Base-by-base conservation (phyloP, 495 filamentous ascomycete genomes). In the Hypoxylon intermedium region DNA sequence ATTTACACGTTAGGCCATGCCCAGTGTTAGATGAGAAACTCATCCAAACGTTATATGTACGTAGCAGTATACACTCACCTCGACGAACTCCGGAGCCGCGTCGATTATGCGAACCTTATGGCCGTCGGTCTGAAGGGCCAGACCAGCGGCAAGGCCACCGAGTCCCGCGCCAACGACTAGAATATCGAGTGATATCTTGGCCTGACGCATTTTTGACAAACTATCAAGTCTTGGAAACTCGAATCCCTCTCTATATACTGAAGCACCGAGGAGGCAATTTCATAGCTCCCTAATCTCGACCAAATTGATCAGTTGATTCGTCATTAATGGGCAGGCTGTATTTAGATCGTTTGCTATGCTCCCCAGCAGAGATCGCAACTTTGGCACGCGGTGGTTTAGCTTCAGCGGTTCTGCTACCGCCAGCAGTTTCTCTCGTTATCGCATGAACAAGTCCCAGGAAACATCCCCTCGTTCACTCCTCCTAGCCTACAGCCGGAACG, bases 131-230 rank as follows among this genome's bases (percentile, higher is more conserved):
- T 45, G 38, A n/a, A 61, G 63, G 15, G 65, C 58, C 24, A 87
- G 79, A 13, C 80, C 80, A 2, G 81, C 76, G 0, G 79, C 79
- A 6, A 86, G 71, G 6, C 84, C 84, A 16, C 79, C 83, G 5
- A 86, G 77, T 24, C 84, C 84, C 2, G 76, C 79, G 9, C 84
- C 84, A 7, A 86, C 77, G 41, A 85, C 71, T 7, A 85, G 53
- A 7, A 85, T 74, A 15, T 77, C 71, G 31, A 85, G 56, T 5
- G 44, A 58, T 43, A 34, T 33, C 24, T 50, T 43, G 1, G 45
- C 44, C 12, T 23, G 23, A 43, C 44, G 37, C 54, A 58, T 58
- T 6, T 40, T 37, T 6, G 34, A 37, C n/a, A 28, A 9, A 34
- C 12, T n/a, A 2, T 11, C 12, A 12, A 11, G 31, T n/a, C 31